Evolutionary conservation across 2,329 filamentous ascomycete genomes (phyloP).

Genomic region (Fusarium sp.): DNA sequence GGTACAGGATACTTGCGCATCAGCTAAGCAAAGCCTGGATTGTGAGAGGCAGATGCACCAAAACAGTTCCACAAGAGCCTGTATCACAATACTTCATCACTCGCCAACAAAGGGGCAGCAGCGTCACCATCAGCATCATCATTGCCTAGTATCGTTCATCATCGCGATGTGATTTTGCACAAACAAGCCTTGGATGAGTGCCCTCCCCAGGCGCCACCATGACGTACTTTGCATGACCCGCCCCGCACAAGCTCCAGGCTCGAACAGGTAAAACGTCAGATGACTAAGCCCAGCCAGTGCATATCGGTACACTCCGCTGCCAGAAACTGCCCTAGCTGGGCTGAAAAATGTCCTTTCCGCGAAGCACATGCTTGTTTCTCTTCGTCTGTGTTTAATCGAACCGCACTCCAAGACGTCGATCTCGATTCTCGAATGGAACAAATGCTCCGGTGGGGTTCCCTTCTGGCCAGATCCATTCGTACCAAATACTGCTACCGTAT

Average conservation of each 20-base stretch:
- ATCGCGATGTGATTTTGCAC: conserved; percentile 29
- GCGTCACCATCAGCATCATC: conserved; percentile 38
- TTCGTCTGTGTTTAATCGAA: background rate
- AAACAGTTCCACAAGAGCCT: conserved; percentile 9
- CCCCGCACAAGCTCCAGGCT: conserved; percentile 38
- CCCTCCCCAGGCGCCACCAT: conserved; percentile 33
- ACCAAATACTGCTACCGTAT: background rate
- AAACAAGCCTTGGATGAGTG: conserved; percentile 32
- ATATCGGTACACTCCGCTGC: conserved; percentile 11
- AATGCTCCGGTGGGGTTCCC: conserved; percentile 26
- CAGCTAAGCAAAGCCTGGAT: conserved; percentile 18
- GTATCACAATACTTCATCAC: conserved; percentile 14
- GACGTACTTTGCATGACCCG: conserved; percentile 34
- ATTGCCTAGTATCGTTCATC: conserved; percentile 33
- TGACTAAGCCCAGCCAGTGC: conserved; percentile 10
- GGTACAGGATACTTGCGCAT: conserved; percentile 29
- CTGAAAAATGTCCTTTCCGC: background rate
- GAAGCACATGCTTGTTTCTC: conserved; percentile 24
- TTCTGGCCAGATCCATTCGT: background rate
- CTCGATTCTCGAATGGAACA: conserved; percentile 32
- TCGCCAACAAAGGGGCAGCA: conserved; percentile 7
- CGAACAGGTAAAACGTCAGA: conserved; percentile 21
- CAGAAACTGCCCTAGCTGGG: background rate
- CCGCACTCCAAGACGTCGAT: conserved; percentile 1
- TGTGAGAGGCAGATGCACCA: background rate